A percentile compares a stretch with the other conserved stretches of the same genome.
Evolutionary conservation across 2,329 filamentous ascomycete species (phyloP).

Genomic region (Dissoconium aciculare): DNA sequence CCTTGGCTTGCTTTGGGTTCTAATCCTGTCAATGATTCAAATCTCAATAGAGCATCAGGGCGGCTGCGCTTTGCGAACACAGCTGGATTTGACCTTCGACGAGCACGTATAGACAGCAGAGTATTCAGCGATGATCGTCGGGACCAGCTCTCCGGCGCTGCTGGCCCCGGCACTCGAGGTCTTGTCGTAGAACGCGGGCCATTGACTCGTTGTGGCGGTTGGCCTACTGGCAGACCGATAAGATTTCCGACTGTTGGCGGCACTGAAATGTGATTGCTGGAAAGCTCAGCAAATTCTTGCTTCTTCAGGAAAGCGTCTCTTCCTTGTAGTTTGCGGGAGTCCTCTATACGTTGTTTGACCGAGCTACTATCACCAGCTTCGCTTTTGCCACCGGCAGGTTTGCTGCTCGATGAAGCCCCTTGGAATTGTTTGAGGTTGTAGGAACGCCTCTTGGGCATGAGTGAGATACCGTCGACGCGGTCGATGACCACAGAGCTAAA

Average conservation of each 20-base stretch:
- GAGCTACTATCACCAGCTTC: slow-evolving; percentile 12
- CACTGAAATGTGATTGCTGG: slow-evolving; percentile 29
- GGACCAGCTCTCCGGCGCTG: slow-evolving; percentile 33
- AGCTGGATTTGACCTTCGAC: slow-evolving; percentile 6
- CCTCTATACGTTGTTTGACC: slow-evolving; percentile 35
- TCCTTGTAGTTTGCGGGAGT: slow-evolving; percentile 31
- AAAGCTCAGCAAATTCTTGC: slow-evolving; percentile 29
- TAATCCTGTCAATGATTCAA: slow-evolving; percentile 12
- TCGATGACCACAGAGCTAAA: too few relatives aligned
- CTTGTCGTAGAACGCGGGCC: slow-evolving; percentile 23
- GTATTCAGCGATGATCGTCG: slow-evolving; percentile 18
- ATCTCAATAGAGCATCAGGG: slow-evolving; percentile 16
- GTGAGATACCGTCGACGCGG: too few relatives aligned
- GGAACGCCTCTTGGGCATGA: slow-evolving; percentile 36
- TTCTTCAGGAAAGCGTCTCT: slow-evolving; percentile 25
- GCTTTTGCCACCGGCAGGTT: slow-evolving; percentile 10
- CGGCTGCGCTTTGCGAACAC: slow-evolving; percentile 13
- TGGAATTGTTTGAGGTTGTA: slow-evolving; percentile 28
- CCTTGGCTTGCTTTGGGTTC: slow-evolving; percentile 3
- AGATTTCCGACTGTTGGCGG: slow-evolving; percentile 32
- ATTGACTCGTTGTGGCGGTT: slow-evolving; percentile 31
- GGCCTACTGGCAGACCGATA: slow-evolving; percentile 31
- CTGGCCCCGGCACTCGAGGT: slow-evolving; percentile 29
- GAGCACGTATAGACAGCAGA: slow-evolving; percentile 9
- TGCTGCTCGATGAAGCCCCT: slow-evolving; percentile 19